Evolutionary conservation across 495 filamentous ascomycete genomes (phyloP).

Genomic region (Xylaria scruposa): DNA sequence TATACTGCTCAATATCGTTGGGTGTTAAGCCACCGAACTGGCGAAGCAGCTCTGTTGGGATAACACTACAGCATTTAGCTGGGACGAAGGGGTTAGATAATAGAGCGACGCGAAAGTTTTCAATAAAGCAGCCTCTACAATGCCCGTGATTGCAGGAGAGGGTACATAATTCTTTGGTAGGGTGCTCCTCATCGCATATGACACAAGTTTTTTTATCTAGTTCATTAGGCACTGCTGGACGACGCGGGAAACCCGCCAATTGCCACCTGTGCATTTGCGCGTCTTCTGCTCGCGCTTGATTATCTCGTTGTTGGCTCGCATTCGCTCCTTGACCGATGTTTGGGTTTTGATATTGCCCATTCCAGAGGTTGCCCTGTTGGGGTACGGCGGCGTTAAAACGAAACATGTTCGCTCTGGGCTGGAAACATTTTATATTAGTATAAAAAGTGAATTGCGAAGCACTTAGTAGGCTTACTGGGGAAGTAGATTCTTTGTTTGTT

Average conservation of each 20-base stretch:
- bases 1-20: conserved; percentile 2
- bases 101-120: not conserved
- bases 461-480: not conserved
- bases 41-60: not conserved
- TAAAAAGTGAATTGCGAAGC: not conserved
- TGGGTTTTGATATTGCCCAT: not conserved
- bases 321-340: not conserved
- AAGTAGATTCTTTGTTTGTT: not conserved
- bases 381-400: not conserved
- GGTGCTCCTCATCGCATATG: not conserved
- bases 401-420: not conserved
- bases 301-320: not conserved
- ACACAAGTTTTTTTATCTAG: not conserved
- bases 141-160: not conserved
- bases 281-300: not conserved
- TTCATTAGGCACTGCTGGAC: not conserved
- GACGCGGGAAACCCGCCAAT: not conserved
- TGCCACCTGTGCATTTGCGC: not conserved
- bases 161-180: not conserved
- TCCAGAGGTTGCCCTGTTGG: not conserved
- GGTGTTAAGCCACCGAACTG: not conserved
- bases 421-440: not conserved
- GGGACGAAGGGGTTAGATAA: conserved; percentile 20
- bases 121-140: not conserved
- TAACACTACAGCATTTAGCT: conserved; percentile 21